Evolutionary conservation across 2,329 filamentous ascomycete species (phyloP).

Genomic region (Colletotrichum camelliae): DNA sequence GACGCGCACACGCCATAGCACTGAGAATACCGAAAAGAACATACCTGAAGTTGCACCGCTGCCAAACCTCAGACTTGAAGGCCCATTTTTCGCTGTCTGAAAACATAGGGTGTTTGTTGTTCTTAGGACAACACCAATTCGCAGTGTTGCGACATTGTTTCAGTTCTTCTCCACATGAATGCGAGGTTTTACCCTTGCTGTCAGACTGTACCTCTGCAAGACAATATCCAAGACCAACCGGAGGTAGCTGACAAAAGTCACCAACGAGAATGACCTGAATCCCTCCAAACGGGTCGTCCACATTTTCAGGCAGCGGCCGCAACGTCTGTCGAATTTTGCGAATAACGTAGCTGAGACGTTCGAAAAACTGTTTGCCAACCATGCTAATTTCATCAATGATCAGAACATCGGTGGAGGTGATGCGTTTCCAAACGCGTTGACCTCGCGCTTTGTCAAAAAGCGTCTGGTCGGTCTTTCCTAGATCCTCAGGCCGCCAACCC

Average conservation of each 20-base stretch:
- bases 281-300: background rate
- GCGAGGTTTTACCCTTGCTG: background rate
- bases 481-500: background rate
- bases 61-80: conserved; percentile 61
- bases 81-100: conserved; percentile 63
- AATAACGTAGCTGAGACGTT: conserved; percentile 57
- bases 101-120: conserved; percentile 37
- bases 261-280: background rate
- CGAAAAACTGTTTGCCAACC: conserved; percentile 69
- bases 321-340: background rate
- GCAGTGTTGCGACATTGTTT: background rate
- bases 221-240: background rate
- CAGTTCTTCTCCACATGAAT: background rate
- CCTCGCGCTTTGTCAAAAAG: background rate
- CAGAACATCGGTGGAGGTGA: conserved; percentile 55
- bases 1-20: background rate
- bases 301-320: background rate
- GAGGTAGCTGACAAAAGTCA: background rate
- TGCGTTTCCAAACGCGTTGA: conserved; percentile 37
- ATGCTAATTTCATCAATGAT: conserved; percentile 74
- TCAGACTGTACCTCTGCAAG: background rate
- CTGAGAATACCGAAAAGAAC: background rate
- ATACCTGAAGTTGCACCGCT: conserved; percentile 52
- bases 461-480: background rate
- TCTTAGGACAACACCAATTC: conserved; percentile 25